Evolutionary conservation across 116 monocot genomes (phyloP), one percentile per base, ranked within the genome.

Genomic region (Zostera marina): DNA sequence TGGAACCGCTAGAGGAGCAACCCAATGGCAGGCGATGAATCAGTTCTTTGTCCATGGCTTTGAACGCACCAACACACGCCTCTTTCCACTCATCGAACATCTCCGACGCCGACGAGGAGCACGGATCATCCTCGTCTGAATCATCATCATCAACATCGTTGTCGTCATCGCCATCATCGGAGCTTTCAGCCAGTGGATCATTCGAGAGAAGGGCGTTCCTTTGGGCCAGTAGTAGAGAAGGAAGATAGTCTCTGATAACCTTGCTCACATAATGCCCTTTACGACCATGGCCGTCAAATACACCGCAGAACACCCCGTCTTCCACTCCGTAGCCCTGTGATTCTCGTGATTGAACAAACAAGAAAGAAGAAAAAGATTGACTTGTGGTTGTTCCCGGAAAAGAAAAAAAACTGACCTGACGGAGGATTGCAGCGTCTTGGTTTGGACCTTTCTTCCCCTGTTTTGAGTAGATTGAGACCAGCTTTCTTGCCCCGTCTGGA

Each of bases 261-360:
- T 56, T 74, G 73, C 88, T 88, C 22, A 93, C 76, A 13, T 68
- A 13, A 53, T 93, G 88, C 6, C 93, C 93, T 25, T 71, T 74
- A 47, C 77, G 73, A 7, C 93, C 93, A 62, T 93, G 93, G 7
- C 93, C 93, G 63, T 93, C 93, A 66, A 93, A 93, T 8, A 88
- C 84, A 2, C 93, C 93, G 68, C 81, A 88, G 57, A 93, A 88
- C 46, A 81, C 65, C 3, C 79, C 84, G 14, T 79, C 82, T 21
- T 79, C 84, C 61, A 40, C 63, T 57, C 84, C 88, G 70, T 77
- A 93, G 1, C 81, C 84, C 93, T 88, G 58, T 47, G 44, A 10
- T 4, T 21, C 7, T 22, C 13, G 22, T 9, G 2, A 55, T 19
- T 13, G 32, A 11, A 0, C 3, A 10, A 13, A 26, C 32, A 32